Conservation (phyloP, 257 asterid genomes). For the Penstemon eatonii region DNA sequence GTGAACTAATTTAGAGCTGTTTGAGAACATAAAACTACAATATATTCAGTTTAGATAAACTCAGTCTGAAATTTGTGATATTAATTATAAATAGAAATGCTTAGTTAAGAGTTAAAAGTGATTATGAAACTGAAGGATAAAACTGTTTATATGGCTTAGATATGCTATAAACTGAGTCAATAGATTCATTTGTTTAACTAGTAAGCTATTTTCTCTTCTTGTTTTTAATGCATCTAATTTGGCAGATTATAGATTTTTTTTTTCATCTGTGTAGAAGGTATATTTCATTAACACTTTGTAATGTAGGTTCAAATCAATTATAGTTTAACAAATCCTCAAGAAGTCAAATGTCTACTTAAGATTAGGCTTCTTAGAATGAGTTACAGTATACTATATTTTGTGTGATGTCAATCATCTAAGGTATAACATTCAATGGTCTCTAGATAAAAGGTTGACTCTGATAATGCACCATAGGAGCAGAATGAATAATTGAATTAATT, state of each 20-base stretch:
- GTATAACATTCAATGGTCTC: no score
- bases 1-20: constrained; percentile 1
- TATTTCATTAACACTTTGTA: no score
- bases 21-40: background rate
- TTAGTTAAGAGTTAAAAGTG: background rate
- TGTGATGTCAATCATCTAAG: no score
- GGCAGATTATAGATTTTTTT: no score
- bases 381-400: background rate
- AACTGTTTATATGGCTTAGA: background rate
- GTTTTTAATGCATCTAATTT: no score
- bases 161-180: background rate
- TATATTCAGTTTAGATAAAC: background rate
- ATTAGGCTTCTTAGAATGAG: no score
- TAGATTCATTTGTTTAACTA: no score
- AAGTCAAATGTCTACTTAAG: no score
- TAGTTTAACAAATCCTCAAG: no score
- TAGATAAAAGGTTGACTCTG: background rate
- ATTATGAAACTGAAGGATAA: background rate
- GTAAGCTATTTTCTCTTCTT: no score
- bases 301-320: no score
- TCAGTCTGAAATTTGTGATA: constrained; percentile 7
- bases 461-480: constrained; percentile 1
- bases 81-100: background rate
- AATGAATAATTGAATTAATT: background rate
- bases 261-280: no score